Evolutionary conservation across 345 rosid genomes (phyloP).

Genomic region (Gossypium ekmanianum): DNA sequence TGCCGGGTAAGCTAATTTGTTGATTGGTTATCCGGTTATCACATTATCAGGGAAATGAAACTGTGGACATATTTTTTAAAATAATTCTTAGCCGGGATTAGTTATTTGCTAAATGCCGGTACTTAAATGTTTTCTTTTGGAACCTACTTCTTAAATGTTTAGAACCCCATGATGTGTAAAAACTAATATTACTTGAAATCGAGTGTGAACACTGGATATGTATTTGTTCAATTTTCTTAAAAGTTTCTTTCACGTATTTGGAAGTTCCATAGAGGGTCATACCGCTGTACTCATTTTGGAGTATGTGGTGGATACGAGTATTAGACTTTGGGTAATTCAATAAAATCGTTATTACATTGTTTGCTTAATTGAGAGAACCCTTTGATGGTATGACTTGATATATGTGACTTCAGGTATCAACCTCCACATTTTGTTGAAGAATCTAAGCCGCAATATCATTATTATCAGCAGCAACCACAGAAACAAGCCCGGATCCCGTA

Average conservation of each 20-base stretch:
- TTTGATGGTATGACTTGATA: neutral
- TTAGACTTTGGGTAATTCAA: too few species aligned
- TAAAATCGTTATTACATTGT: neutral
- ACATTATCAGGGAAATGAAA: neutral
- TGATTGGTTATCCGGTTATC: neutral
- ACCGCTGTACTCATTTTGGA: too few species aligned
- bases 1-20: slow-evolving; percentile 62
- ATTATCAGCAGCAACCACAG: slow-evolving; percentile 51
- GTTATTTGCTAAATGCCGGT: neutral
- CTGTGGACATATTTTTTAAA: neutral
- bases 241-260: too few species aligned
- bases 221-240: too few species aligned
- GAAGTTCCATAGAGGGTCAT: too few species aligned
- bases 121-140: neutral
- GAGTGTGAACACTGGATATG: too few species aligned
- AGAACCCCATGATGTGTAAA: too few species aligned
- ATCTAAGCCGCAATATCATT: slow-evolving; percentile 51
- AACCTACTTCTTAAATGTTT: too few species aligned
- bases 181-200: too few species aligned
- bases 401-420: slow-evolving; percentile 56
- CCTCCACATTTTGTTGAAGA: slow-evolving; percentile 57
- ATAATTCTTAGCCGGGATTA: neutral
- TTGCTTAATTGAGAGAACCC: neutral
- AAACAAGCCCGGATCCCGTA: slow-evolving; percentile 45
- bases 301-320: too few species aligned